Percentiles rank a stretch among this genome's conserved stretches.
Evolutionary conservation across 768 basidiomycete species (phyloP).

Genomic region (Pilatotrama ljubarskyi): DNA sequence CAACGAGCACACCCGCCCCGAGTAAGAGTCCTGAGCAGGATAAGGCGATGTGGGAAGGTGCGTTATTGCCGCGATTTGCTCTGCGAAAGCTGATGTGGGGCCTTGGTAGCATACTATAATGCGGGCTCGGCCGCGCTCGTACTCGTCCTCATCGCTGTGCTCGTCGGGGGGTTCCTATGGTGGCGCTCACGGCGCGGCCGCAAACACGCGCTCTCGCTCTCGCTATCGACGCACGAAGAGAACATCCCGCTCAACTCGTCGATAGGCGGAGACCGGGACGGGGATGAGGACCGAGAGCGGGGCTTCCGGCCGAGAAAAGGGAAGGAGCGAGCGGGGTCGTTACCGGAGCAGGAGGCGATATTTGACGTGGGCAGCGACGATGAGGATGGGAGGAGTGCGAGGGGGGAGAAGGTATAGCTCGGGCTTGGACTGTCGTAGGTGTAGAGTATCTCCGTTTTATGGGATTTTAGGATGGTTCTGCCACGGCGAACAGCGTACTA

Average conservation of each 20-base stretch:
- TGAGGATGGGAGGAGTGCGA: slow-evolving; percentile 41
- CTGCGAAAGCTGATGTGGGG: not conserved
- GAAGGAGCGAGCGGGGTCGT: slow-evolving; percentile 36
- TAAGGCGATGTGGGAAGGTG: slow-evolving; percentile 91
- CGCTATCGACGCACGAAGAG: slow-evolving; percentile 54
- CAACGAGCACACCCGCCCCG: slow-evolving; percentile 38
- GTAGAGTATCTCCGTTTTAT: not conserved
- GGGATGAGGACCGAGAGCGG: slow-evolving; percentile 26
- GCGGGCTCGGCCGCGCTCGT: slow-evolving; percentile 88
- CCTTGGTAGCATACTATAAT: slow-evolving; percentile 81
- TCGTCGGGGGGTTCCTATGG: slow-evolving; percentile 78
- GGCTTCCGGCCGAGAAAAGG: slow-evolving; percentile 31
- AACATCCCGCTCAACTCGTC: slow-evolving; percentile 62
- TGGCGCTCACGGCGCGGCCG: slow-evolving; percentile 57
- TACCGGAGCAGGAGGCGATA: slow-evolving; percentile 37
- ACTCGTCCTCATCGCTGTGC: slow-evolving; percentile 66
- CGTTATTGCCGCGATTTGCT: too few species aligned
- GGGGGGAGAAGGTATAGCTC: not conserved
- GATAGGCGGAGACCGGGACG: slow-evolving; percentile 23
- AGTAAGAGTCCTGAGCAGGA: slow-evolving; percentile 74
- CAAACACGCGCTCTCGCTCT: slow-evolving; percentile 43
- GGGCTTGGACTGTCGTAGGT: not conserved
- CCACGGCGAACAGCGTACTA: too few species aligned
- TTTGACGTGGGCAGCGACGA: slow-evolving; percentile 50
- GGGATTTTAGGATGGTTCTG: not conserved